Percentiles rank a stretch among this genome's conserved stretches.
Conservation (phyloP, 176 grass and related monocot species). For the Chrysopogon serrulatus region DNA sequence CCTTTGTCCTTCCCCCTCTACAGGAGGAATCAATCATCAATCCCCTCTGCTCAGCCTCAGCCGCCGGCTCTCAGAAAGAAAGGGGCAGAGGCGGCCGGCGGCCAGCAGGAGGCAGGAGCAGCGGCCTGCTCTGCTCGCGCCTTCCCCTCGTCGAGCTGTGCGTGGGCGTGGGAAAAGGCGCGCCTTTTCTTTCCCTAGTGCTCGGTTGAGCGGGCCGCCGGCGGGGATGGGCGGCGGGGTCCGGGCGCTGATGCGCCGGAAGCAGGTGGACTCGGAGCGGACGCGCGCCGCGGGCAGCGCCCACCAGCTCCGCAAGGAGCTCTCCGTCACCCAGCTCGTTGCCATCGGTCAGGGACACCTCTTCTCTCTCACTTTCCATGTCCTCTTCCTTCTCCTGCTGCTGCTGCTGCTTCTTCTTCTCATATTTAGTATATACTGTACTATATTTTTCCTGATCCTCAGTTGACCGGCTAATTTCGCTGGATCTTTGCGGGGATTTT, state of each 20-base stretch:
- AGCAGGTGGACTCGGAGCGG: conserved; percentile 93
- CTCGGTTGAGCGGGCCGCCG: not conserved
- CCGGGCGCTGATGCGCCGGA: conserved; percentile 64
- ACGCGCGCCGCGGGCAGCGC: conserved; percentile 34
- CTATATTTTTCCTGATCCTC: not conserved
- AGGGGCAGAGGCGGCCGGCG: not conserved
- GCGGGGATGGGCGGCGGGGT: conserved; percentile 24
- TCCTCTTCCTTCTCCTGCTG: not conserved
- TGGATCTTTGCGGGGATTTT: not conserved
- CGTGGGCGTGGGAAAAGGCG: not conserved
- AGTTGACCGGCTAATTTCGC: not conserved
- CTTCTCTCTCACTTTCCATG: not conserved
- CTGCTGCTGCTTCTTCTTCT: not conserved
- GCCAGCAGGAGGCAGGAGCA: not conserved
- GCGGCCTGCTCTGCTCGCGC: no score
- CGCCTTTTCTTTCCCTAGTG: not conserved
- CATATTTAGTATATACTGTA: not conserved
- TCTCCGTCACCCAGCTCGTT: conserved; percentile 78
- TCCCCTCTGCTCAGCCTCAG: not conserved
- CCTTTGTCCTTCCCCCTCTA: no score
- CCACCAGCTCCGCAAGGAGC: conserved; percentile 76
- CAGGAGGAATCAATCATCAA: not conserved
- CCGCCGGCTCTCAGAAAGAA: no score
- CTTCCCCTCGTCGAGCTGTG: not conserved
- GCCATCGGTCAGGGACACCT: conserved; percentile 48